A percentile compares a stretch with the other conserved stretches of the same genome.
Conservation (phyloP, 345 rosid species). For the Populus euphratica region DNA sequence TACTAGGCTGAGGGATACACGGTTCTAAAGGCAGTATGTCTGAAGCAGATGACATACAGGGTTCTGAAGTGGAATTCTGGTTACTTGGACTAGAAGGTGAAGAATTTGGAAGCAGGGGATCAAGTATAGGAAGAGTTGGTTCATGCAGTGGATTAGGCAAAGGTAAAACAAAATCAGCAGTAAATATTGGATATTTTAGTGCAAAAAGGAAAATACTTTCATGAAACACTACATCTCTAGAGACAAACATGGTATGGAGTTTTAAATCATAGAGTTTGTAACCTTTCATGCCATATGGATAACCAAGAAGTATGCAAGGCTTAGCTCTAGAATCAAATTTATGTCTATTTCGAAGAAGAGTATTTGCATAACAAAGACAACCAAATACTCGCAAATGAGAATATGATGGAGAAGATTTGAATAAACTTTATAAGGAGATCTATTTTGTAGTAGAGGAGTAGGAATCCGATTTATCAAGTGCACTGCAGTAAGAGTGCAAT, state of each 20-base stretch:
- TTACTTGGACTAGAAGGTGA: too few relatives aligned
- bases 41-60: too few relatives aligned
- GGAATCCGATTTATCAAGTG: neutral
- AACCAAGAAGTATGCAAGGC: neutral
- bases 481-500: neutral
- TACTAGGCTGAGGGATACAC: too few relatives aligned
- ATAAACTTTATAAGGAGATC: neutral
- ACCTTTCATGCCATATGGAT: neutral
- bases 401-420: neutral
- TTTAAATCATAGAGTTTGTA: neutral
- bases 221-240: neutral
- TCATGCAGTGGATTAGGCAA: too few relatives aligned
- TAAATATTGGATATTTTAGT: accelerated
- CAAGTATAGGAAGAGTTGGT: too few relatives aligned
- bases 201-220: neutral
- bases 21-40: too few relatives aligned
- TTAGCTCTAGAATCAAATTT: neutral
- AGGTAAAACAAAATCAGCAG: too few relatives aligned
- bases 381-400: neutral
- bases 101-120: too few relatives aligned
- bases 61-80: too few relatives aligned
- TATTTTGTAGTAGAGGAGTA: neutral
- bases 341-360: neutral
- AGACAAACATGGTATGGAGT: neutral
- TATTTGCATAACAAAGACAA: neutral